A percentile compares a stretch with the other conserved stretches of the same genome.
Conservation (phyloP, 139 green algal genomes). For the Gonium pectorale region DNA sequence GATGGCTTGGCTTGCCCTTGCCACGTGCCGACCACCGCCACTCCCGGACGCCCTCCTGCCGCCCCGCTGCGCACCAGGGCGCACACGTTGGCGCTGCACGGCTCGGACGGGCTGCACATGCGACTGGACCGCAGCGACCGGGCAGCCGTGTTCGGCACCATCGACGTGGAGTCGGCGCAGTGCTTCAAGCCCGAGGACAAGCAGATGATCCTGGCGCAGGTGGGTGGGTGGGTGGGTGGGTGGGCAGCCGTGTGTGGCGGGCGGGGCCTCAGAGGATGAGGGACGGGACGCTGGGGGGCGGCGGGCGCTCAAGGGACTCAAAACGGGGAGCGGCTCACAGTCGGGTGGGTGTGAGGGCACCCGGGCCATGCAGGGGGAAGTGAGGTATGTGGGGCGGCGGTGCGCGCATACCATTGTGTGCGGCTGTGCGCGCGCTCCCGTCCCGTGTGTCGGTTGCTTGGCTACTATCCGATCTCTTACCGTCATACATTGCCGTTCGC, state of each 20-base stretch:
- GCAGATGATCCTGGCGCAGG: not conserved
- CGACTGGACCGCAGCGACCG: not conserved
- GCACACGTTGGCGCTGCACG: slow-evolving; percentile 12
- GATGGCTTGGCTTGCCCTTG: not conserved
- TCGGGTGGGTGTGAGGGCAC: not conserved
- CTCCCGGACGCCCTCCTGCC: no score
- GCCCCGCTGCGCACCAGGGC: not conserved
- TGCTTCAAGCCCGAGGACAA: not conserved
- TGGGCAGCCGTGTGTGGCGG: not conserved
- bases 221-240: no score
- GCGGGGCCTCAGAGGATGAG: not conserved
- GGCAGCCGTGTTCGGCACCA: not conserved
- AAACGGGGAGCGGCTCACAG: not conserved
- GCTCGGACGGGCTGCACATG: slow-evolving; percentile 36
- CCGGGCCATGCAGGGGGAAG: not conserved
- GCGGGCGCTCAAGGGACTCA: not conserved
- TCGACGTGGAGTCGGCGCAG: not conserved
- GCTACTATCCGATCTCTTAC: no score
- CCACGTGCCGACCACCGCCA: not conserved
- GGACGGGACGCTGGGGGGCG: not conserved
- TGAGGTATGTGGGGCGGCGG: no score
- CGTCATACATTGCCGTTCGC: no score
- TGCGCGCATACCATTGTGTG: no score
- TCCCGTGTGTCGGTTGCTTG: no score
- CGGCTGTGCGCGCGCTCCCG: no score